A percentile compares a stretch with the other conserved stretches of the same genome.
Conservation (phyloP, 1,139 yeast genomes). For the Pneumocystis wakefieldiae region DNA sequence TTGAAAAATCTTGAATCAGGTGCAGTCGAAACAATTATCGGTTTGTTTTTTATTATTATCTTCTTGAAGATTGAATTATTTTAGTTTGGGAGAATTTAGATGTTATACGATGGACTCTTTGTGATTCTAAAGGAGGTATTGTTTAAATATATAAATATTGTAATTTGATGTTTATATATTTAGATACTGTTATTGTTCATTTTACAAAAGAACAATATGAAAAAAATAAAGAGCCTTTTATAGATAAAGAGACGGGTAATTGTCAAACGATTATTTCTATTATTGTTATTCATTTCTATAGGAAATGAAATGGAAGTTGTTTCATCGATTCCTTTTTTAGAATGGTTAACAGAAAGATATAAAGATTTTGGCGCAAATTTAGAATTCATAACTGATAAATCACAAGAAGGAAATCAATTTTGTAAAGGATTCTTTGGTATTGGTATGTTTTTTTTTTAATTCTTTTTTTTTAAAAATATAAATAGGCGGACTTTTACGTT, state of each 20-base stretch:
- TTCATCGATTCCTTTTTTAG: slow-evolving; percentile 55
- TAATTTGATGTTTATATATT: not conserved
- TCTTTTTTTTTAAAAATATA: not conserved
- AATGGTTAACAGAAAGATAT: slow-evolving; percentile 96
- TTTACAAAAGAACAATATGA: slow-evolving; percentile 38
- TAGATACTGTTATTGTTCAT: slow-evolving; percentile 38
- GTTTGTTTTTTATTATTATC: slow-evolving; percentile 27
- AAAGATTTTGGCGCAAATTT: slow-evolving; percentile 84
- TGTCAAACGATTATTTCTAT: too few species aligned
- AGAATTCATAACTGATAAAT: slow-evolving; percentile 91
- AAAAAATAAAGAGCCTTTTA: slow-evolving; percentile 48
- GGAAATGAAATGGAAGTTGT: slow-evolving; percentile 74
- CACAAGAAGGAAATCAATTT: slow-evolving; percentile 96
- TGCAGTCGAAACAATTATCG: slow-evolving; percentile 84
- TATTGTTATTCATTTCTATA: not conserved
- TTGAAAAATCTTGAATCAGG: slow-evolving; percentile 90
- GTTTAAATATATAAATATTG: slow-evolving; percentile 14
- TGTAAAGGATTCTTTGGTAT: slow-evolving; percentile 97
- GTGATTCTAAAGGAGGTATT: slow-evolving; percentile 68
- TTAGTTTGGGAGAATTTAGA: slow-evolving; percentile 54
- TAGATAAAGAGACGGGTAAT: slow-evolving; percentile 60
- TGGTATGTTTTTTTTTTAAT: slow-evolving; percentile 30
- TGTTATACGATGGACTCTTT: slow-evolving; percentile 66
- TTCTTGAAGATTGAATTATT: not conserved
- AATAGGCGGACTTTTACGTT: not conserved